These are phyloP conservation scores for Ustilago curta DNA, from an alignment of 1,284 basidiomycete genomes.

Conservation along the genomic window DNA sequence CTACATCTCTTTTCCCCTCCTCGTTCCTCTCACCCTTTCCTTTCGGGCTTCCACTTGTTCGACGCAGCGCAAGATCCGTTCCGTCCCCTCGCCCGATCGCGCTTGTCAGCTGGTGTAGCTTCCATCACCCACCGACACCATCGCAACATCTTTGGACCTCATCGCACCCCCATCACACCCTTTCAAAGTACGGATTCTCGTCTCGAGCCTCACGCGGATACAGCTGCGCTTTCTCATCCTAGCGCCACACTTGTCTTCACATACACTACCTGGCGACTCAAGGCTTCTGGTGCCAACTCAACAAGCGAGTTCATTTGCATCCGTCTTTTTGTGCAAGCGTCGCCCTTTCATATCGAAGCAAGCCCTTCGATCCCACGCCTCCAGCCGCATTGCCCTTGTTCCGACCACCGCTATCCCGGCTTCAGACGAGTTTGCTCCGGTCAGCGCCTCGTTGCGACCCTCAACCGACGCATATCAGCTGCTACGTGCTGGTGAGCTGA, in stretches of 20 bases:
- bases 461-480: neutral
- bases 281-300: no score
- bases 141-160: neutral
- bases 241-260: neutral
- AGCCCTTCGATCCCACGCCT: neutral
- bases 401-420: neutral
- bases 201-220: neutral
- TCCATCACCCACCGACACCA: neutral
- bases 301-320: slow-evolving; percentile 1
- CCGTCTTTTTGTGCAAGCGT: no score
- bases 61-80: neutral
- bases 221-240: neutral
- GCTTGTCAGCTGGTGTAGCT: neutral
- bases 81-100: neutral
- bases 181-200: neutral
- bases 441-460: slow-evolving; percentile 14
- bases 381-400: neutral
- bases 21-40: neutral
- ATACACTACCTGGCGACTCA: neutral
- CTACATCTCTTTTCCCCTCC: neutral
- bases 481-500: neutral
- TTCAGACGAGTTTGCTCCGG: slow-evolving; percentile 25
- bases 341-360: neutral
- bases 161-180: neutral
- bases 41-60: neutral